Percentiles rank a stretch among this genome's conserved stretches.
These are phyloP conservation scores for Coniella lustricola DNA, from an alignment of 2,329 filamentous ascomycete species.

Conservation along the genomic window DNA sequence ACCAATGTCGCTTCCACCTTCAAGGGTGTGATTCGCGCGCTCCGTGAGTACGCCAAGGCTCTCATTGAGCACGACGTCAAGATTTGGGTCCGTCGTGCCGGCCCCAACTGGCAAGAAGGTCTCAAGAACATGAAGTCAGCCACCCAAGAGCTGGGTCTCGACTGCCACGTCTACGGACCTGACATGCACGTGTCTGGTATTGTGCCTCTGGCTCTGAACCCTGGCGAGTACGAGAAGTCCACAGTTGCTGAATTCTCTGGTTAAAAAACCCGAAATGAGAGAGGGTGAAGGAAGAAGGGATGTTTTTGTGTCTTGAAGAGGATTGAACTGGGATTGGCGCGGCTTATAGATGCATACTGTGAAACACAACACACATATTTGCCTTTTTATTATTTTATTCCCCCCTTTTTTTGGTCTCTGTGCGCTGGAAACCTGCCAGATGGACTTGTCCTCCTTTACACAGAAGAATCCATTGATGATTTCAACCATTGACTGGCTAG, in stretches of 20 bases:
- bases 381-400: background rate
- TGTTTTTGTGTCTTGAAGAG: constrained; percentile 11
- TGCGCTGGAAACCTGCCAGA: too few relatives aligned
- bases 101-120: constrained; percentile 99
- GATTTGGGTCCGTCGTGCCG: constrained; percentile 87
- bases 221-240: constrained; percentile 57
- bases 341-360: constrained; percentile 15
- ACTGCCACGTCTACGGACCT: constrained; percentile 56
- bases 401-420: background rate
- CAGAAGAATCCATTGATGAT: too few relatives aligned
- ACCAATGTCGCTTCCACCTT: constrained; percentile 99
- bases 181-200: constrained; percentile 98
- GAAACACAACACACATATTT: background rate
- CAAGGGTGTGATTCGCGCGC: constrained; percentile 97
- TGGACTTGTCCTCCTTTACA: background rate
- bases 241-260: constrained; percentile 54
- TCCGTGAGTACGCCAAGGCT: constrained; percentile 79
- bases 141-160: constrained; percentile 82
- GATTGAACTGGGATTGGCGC: background rate
- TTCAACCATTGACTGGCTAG: background rate
- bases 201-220: constrained; percentile 78
- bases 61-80: constrained; percentile 95
- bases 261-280: constrained; percentile 27
- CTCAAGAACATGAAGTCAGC: constrained; percentile 99
- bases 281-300: constrained; percentile 13